Percentiles rank a stretch among this genome's conserved stretches.
Conservation (phyloP, 1,284 basidiomycete species). For the Melampsora americana region DNA sequence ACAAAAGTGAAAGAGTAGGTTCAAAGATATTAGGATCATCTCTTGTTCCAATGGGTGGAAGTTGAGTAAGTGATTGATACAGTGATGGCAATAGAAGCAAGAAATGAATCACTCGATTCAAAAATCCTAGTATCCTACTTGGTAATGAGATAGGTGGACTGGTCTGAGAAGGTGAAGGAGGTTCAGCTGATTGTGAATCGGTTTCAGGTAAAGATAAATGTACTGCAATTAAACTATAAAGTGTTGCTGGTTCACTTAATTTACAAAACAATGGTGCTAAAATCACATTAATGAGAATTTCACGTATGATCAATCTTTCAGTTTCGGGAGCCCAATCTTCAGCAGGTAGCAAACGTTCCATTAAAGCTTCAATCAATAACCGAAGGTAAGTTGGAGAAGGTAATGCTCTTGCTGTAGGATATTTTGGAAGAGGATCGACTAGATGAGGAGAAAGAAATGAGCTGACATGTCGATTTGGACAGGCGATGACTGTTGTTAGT, state of each 20-base stretch:
- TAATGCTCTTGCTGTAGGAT: background rate
- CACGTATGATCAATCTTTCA: slow-evolving; percentile 71
- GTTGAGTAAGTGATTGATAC: slow-evolving; percentile 30
- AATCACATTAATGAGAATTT: slow-evolving; percentile 70
- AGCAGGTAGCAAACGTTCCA: slow-evolving; percentile 65
- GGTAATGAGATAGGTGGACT: slow-evolving; percentile 48
- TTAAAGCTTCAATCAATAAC: slow-evolving; percentile 67
- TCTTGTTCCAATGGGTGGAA: slow-evolving; percentile 25
- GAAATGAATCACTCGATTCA: slow-evolving; percentile 29
- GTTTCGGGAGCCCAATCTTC: slow-evolving; percentile 68
- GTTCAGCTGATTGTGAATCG: background rate
- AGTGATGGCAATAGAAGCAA: slow-evolving; percentile 45
- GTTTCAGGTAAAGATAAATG: slow-evolving; percentile 43
- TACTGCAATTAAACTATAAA: slow-evolving; percentile 66
- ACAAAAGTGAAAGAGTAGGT: slow-evolving; percentile 60
- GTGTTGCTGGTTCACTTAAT: slow-evolving; percentile 75
- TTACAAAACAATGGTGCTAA: slow-evolving; percentile 65
- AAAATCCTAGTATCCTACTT: slow-evolving; percentile 28
- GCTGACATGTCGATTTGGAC: background rate
- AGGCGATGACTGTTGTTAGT: background rate
- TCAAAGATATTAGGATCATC: slow-evolving; percentile 53
- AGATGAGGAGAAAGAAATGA: background rate
- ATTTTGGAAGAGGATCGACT: background rate
- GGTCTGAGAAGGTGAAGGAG: slow-evolving; percentile 42
- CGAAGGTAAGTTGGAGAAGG: slow-evolving; percentile 73